phyloP scores from a whole-genome alignment of 192 early-diverging fungal genomes.

The Blastocladiella britannica region DNA sequence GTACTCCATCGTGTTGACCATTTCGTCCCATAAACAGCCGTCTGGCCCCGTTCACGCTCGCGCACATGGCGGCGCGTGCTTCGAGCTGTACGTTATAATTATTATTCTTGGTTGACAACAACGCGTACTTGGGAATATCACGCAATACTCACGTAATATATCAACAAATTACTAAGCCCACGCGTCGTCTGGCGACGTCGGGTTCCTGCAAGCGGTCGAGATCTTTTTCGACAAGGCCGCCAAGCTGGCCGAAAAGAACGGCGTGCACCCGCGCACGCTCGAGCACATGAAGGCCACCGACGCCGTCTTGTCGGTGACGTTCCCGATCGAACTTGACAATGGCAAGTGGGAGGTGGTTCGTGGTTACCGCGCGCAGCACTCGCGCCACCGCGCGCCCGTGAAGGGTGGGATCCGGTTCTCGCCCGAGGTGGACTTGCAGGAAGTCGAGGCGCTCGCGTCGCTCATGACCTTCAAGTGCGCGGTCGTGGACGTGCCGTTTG shows the following conservation, averaged over 20 bases:
- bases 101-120: too few relatives aligned
- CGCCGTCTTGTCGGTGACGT: constrained; percentile 47
- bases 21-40: too few relatives aligned
- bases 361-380: constrained; percentile 66
- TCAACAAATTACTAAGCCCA: too few relatives aligned
- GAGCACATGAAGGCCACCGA: constrained; percentile 51
- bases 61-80: too few relatives aligned
- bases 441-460: constrained; percentile 60
- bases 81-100: too few relatives aligned
- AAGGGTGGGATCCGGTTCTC: constrained; percentile 71
- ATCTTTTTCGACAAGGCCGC: constrained; percentile 54
- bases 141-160: too few relatives aligned
- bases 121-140: too few relatives aligned
- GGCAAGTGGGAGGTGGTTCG: constrained; percentile 47
- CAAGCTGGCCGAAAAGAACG: constrained; percentile 32
- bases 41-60: too few relatives aligned
- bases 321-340: constrained; percentile 43
- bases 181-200: constrained; percentile 3
- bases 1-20: too few relatives aligned
- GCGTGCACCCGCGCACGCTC: constrained; percentile 32
- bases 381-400: constrained; percentile 53
- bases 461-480: constrained; percentile 77
- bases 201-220: constrained; percentile 49
- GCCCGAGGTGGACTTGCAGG: constrained; percentile 54
- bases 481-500: constrained; percentile 66